Conservation (phyloP, 192 early-diverging fungal genomes). For the Coemansia sp. region DNA sequence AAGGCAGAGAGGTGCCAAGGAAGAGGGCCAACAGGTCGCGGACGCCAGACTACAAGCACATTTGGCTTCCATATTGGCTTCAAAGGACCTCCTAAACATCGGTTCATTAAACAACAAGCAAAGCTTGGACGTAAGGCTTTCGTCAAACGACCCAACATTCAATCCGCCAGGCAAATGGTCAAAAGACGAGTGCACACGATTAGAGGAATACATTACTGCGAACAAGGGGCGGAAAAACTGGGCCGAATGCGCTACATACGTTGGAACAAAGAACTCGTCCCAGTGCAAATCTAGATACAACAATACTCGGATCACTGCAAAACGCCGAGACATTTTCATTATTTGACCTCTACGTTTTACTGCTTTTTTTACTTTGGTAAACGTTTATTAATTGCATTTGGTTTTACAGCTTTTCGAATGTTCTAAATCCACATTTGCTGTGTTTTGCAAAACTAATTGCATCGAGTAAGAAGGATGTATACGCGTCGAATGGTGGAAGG, state of each 20-base stretch:
- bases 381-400: no score
- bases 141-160: neutral
- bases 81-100: no score
- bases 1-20: no score
- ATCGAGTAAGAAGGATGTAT: no score
- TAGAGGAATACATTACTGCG: neutral
- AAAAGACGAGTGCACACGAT: neutral
- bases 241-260: neutral
- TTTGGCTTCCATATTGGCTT: no score
- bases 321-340: neutral
- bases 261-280: conserved; percentile 2
- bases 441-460: no score
- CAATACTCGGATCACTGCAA: neutral
- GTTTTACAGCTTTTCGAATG: no score
- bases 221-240: conserved; percentile 7
- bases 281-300: conserved; percentile 1
- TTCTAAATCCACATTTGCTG: no score
- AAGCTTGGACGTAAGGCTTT: neutral
- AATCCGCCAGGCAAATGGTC: neutral
- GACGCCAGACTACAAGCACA: no score
- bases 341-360: neutral
- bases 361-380: neutral
- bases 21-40: no score
- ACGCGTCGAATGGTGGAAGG: no score
- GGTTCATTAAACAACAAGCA: no score